Percentiles rank a stretch among this genome's conserved stretches.
phyloP scores from a whole-genome alignment of 148 eudicot species.

The Selenicereus undatus region DNA sequence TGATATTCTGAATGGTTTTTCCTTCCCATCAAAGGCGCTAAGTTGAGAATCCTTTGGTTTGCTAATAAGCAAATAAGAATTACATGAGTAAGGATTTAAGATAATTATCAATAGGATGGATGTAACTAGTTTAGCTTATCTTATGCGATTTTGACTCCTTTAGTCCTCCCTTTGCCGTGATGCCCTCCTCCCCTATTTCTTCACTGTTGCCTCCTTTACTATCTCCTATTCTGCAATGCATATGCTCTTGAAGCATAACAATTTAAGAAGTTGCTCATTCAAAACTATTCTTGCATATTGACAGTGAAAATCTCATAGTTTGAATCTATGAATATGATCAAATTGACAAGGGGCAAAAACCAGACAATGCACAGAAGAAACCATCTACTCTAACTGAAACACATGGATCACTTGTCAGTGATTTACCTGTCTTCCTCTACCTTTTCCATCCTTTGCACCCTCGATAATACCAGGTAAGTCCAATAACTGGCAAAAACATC shows the following conservation, averaged over 20 bases:
- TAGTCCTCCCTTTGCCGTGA: neutral
- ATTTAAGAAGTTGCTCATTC: neutral
- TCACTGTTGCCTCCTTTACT: neutral
- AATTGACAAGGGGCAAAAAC: neutral
- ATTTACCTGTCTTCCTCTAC: conserved; percentile 98
- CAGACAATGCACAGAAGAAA: neutral
- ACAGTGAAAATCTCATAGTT: neutral
- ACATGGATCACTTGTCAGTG: neutral
- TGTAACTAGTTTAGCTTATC: neutral
- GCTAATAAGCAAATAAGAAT: neutral
- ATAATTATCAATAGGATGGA: neutral
- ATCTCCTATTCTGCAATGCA: neutral
- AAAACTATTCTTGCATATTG: neutral
- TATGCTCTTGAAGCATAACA: neutral
- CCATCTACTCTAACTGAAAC: neutral
- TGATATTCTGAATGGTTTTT: neutral
- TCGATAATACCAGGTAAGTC: conserved; percentile 99
- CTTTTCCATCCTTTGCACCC: conserved; percentile 99
- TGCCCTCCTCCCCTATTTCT: neutral
- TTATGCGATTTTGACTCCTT: neutral
- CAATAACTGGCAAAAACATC: conserved; percentile 55
- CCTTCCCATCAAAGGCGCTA: neutral
- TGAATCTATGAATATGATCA: neutral
- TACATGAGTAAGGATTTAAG: neutral
- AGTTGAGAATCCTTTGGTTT: neutral